phyloP scores from a whole-genome alignment of 2,329 filamentous ascomycete species.

The Onygenales sp. region DNA sequence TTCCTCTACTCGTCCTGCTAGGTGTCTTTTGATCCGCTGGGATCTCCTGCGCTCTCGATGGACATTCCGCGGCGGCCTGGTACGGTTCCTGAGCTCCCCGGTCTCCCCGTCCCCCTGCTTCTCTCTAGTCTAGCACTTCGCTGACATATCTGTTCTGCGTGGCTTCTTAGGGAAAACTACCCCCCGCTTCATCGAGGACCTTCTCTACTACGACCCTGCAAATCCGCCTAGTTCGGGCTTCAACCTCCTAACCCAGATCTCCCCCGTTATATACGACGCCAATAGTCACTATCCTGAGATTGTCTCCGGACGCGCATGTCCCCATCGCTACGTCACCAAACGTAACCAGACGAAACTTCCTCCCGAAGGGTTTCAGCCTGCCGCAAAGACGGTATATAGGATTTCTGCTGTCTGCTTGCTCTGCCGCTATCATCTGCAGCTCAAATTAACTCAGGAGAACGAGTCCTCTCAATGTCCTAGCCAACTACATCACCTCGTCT shows the following conservation, averaged over 20 bases:
- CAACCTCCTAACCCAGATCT: constrained; percentile 50
- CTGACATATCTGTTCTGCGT: background rate
- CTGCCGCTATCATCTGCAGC: constrained; percentile 54
- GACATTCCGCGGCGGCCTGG: constrained; percentile 23
- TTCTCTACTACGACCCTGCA: constrained; percentile 34
- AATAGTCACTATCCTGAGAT: constrained; percentile 22
- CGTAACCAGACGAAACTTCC: constrained; percentile 43
- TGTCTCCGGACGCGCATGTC: constrained; percentile 41
- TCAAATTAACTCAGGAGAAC: constrained; percentile 45
- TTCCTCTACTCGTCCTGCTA: background rate
- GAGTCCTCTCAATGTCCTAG: constrained; percentile 35
- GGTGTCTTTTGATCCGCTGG: background rate
- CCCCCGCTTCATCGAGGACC: constrained; percentile 39
- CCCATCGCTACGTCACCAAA: constrained; percentile 52
- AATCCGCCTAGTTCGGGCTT: constrained; percentile 35
- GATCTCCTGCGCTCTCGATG: constrained; percentile 16
- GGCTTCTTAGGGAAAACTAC: constrained; percentile 39
- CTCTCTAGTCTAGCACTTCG: background rate
- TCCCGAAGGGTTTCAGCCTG: constrained; percentile 23
- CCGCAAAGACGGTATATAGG: constrained; percentile 36
- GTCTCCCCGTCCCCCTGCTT: background rate
- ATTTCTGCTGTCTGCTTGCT: constrained; percentile 52
- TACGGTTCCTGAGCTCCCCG: constrained; percentile 13
- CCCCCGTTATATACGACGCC: constrained; percentile 37
- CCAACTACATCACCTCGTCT: constrained; percentile 54